A percentile compares a stretch with the other conserved stretches of the same genome.
These are phyloP conservation scores for Fraxinus paxiana DNA, from an alignment of 305 asterid species.

Conservation along the genomic window DNA sequence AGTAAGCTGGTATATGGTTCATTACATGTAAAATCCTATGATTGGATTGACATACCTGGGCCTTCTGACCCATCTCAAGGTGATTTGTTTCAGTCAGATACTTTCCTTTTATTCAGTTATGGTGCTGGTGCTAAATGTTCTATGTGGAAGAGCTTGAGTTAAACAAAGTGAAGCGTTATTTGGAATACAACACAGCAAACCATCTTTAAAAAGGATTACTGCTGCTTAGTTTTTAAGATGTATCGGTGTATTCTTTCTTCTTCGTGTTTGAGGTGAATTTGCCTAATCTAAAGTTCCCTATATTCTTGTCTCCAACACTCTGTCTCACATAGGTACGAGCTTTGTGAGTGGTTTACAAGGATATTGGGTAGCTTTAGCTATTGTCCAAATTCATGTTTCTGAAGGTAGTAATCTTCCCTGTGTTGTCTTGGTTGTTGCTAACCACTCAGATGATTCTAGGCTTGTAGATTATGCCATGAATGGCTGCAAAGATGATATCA, in stretches of 20 bases:
- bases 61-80: conserved; percentile 74
- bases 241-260: neutral
- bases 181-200: neutral
- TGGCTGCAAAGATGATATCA: neutral
- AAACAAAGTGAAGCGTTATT: neutral
- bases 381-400: neutral
- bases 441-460: neutral
- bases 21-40: conserved; percentile 74
- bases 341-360: neutral
- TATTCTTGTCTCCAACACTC: neutral
- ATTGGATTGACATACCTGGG: conserved; percentile 73
- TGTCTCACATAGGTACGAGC: neutral
- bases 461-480: neutral
- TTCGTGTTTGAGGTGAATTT: neutral
- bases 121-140: conserved; percentile 5
- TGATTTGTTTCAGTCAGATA: conserved; percentile 31
- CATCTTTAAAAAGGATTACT: neutral
- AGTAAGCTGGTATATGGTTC: conserved; percentile 96
- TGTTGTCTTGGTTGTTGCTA: neutral
- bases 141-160: conserved; percentile 5
- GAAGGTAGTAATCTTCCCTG: neutral
- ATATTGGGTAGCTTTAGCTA: neutral
- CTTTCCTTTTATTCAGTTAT: neutral
- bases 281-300: neutral
- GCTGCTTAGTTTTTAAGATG: neutral